phyloP scores from a whole-genome alignment of 805 yeast species.

The Spencermartinsiella europaea region DNA sequence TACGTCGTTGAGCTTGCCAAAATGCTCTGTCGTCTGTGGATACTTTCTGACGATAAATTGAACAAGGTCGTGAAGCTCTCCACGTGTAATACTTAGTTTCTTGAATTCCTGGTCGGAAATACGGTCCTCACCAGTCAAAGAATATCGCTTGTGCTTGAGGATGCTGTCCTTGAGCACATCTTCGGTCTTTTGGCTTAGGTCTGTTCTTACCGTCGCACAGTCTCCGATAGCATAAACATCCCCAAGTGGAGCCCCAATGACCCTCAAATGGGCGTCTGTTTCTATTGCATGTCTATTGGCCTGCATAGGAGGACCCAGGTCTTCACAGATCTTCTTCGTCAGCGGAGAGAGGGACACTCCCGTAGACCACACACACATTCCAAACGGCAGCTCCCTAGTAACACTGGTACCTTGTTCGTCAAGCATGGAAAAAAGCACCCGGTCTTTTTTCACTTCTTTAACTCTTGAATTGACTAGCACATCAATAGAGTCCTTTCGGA shows the following conservation, averaged over 20 bases:
- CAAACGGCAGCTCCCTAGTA: slow-evolving; percentile 53
- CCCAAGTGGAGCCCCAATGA: slow-evolving; percentile 61
- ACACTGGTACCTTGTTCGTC: slow-evolving; percentile 30
- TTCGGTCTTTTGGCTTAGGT: slow-evolving; percentile 51
- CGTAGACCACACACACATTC: slow-evolving; percentile 70
- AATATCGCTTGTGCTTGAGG: slow-evolving; percentile 16
- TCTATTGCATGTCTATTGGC: slow-evolving; percentile 66
- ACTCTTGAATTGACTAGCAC: slow-evolving; percentile 62
- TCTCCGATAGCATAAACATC: slow-evolving; percentile 71
- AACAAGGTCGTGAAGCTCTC: slow-evolving; percentile 47
- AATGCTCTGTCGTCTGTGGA: slow-evolving; percentile 56
- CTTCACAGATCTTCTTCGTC: slow-evolving; percentile 49
- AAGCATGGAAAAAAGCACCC: slow-evolving; percentile 54
- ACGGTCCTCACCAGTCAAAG: slow-evolving; percentile 16
- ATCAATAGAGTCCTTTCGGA: slow-evolving; percentile 57
- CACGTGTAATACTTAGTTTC: slow-evolving; percentile 42
- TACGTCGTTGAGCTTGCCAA: slow-evolving; percentile 45
- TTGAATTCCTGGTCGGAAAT: slow-evolving; percentile 47
- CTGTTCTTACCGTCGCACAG: slow-evolving; percentile 61
- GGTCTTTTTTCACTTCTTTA: slow-evolving; percentile 48
- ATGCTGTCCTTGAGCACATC: slow-evolving; percentile 38
- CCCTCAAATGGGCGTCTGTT: slow-evolving; percentile 67
- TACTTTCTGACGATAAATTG: slow-evolving; percentile 44
- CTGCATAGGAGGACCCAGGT: slow-evolving; percentile 44
- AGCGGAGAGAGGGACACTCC: slow-evolving; percentile 66